Percentiles rank a stretch among this genome's conserved stretches.
Conservation (phyloP, 805 yeast species). For the Yarrowia sp. region DNA sequence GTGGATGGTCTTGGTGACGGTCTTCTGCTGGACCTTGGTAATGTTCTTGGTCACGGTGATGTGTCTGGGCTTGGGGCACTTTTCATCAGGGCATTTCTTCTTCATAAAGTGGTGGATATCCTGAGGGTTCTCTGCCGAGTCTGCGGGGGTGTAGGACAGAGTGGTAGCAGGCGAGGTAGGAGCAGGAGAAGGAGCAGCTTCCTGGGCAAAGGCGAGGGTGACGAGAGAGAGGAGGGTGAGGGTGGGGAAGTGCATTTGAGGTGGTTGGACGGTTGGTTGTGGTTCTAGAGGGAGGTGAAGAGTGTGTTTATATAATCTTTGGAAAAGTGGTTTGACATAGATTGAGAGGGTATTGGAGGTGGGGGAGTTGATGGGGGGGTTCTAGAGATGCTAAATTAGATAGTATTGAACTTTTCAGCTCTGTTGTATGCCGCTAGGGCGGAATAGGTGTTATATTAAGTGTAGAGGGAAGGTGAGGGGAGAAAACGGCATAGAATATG, state of each 20-base stretch:
- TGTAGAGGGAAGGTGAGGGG: too few relatives aligned
- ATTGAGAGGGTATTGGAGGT: too few relatives aligned
- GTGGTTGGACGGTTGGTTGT: too few relatives aligned
- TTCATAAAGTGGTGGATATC: neutral
- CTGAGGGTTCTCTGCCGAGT: constrained; percentile 4
- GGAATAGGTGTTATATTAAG: too few relatives aligned
- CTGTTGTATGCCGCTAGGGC: too few relatives aligned
- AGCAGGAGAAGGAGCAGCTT: constrained; percentile 10
- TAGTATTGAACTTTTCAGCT: too few relatives aligned
- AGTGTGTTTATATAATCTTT: too few relatives aligned
- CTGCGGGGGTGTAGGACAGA: neutral
- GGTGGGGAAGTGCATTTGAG: neutral
- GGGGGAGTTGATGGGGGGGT: too few relatives aligned
- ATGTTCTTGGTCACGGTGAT: constrained; percentile 25
- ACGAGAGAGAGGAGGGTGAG: neutral
- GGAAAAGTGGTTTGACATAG: too few relatives aligned
- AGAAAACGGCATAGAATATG: too few relatives aligned
- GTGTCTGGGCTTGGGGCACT: constrained; percentile 16
- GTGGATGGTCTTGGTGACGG: constrained; percentile 6
- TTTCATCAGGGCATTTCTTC: constrained; percentile 16
- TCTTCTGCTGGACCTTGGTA: constrained; percentile 12
- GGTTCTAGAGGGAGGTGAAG: too few relatives aligned
- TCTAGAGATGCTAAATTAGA: too few relatives aligned
- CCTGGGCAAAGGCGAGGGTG: constrained; percentile 4
- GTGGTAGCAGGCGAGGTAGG: neutral